phyloP scores from a whole-genome alignment of 306 rosid species.

The Prunus padus region DNA sequence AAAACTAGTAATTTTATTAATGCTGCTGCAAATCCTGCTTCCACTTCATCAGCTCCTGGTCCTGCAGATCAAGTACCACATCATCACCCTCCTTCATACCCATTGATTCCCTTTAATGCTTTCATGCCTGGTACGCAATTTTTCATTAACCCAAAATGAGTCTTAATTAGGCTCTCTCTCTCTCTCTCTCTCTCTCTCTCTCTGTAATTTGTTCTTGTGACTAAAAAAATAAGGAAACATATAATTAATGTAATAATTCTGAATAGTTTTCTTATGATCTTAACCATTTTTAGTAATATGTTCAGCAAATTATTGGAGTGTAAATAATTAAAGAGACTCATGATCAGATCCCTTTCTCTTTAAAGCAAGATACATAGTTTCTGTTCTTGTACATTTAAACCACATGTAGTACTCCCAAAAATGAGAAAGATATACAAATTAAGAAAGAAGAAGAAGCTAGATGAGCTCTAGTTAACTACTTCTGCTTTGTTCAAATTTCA shows the following conservation, averaged over 20 bases:
- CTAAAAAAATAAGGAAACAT: not conserved
- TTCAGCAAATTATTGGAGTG: not conserved
- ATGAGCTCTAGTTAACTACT: constrained; percentile 5
- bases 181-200: not conserved
- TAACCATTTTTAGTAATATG: constrained; percentile 2
- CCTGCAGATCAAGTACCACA: constrained; percentile 8
- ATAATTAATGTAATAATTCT: not conserved
- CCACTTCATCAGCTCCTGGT: constrained; percentile 12
- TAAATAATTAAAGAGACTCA: not conserved
- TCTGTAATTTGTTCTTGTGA: not conserved
- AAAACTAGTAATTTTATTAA: constrained; percentile 15
- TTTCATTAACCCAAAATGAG: constrained; percentile 37
- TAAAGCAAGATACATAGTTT: not conserved
- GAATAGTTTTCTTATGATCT: not conserved
- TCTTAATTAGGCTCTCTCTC: constrained; percentile 13
- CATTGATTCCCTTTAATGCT: constrained; percentile 21
- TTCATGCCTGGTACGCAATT: constrained; percentile 50
- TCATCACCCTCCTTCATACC: constrained; percentile 26
- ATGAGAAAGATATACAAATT: not conserved
- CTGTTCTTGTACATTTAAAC: not conserved
- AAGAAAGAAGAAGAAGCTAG: not conserved
- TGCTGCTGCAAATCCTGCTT: constrained; percentile 16
- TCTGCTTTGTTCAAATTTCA: constrained; percentile 17
- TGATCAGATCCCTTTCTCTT: not conserved
- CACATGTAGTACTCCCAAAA: not conserved